phyloP scores from a whole-genome alignment of 768 basidiomycete genomes.

The Mycena crocata region DNA sequence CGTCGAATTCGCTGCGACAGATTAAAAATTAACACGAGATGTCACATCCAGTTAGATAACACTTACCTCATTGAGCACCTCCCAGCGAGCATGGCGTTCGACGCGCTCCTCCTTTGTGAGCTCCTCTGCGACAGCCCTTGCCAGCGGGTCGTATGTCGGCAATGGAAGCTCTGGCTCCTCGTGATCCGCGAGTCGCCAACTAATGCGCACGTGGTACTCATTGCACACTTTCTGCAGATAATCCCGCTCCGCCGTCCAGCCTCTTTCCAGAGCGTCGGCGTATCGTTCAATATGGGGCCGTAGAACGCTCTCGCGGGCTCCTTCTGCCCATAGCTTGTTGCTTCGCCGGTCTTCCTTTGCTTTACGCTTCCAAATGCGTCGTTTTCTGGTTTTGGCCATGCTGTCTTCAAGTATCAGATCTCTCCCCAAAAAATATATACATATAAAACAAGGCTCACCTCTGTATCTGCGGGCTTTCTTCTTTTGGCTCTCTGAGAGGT shows the following conservation, averaged over 20 bases:
- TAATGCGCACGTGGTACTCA: slow-evolving; percentile 5
- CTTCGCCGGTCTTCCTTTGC: not conserved
- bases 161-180: slow-evolving; percentile 6
- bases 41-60: not conserved
- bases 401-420: too few species aligned
- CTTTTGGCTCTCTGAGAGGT: too few species aligned
- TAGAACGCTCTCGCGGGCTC: not conserved
- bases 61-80: slow-evolving; percentile 1
- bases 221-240: slow-evolving; percentile 12
- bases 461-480: too few species aligned
- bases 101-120: not conserved
- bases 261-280: slow-evolving; percentile 10
- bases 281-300: slow-evolving; percentile 2
- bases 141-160: not conserved
- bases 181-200: not conserved
- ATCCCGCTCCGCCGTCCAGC: slow-evolving; percentile 4
- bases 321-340: slow-evolving; percentile 9
- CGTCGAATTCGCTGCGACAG: slow-evolving; percentile 8
- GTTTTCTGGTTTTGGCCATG: not conserved
- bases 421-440: too few species aligned
- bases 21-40: not conserved
- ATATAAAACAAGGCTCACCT: too few species aligned
- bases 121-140: not conserved
- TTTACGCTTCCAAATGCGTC: not conserved
- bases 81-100: not conserved